Conservation (phyloP, 1,139 yeast genomes). For the Saccharomyces pastorianus region DNA sequence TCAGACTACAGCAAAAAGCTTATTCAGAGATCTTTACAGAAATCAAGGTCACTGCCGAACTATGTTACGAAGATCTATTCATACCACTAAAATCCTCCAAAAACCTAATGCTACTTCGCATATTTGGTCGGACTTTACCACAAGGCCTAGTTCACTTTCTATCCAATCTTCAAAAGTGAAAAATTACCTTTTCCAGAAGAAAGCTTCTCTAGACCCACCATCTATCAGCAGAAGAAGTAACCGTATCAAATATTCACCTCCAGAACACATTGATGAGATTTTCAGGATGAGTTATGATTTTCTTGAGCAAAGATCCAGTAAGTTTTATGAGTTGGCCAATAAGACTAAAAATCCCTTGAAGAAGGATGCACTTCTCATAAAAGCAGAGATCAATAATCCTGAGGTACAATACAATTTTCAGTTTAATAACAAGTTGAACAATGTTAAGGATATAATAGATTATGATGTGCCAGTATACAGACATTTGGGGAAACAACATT, state of each 20-base stretch:
- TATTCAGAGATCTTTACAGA: neutral
- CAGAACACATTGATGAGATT: constrained; percentile 61
- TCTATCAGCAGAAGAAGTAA: constrained; percentile 40
- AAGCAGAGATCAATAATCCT: constrained; percentile 68
- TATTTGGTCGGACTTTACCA: constrained; percentile 21
- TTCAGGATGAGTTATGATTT: constrained; percentile 60
- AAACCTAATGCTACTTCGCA: neutral
- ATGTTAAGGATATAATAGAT: constrained; percentile 46
- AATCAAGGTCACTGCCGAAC: neutral
- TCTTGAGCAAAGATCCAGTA: constrained; percentile 42
- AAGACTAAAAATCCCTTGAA: constrained; percentile 25
- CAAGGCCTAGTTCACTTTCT: constrained; percentile 19
- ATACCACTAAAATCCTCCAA: constrained; percentile 6
- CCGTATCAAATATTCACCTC: constrained; percentile 52
- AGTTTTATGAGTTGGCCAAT: constrained; percentile 18
- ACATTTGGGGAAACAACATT: constrained; percentile 53
- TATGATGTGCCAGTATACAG: constrained; percentile 73
- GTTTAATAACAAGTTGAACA: constrained; percentile 34
- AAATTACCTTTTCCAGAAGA: constrained; percentile 13
- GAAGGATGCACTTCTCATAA: constrained; percentile 30
- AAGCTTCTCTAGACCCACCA: constrained; percentile 33
- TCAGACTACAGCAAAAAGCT: neutral
- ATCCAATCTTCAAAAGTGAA: constrained; percentile 14
- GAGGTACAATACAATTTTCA: constrained; percentile 67
- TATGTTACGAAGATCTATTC: constrained; percentile 14